A percentile compares a stretch with the other conserved stretches of the same genome.
These are phyloP conservation scores for Aspergillus sp. DNA, from an alignment of 2,329 filamentous ascomycete species.

Conservation along the genomic window DNA sequence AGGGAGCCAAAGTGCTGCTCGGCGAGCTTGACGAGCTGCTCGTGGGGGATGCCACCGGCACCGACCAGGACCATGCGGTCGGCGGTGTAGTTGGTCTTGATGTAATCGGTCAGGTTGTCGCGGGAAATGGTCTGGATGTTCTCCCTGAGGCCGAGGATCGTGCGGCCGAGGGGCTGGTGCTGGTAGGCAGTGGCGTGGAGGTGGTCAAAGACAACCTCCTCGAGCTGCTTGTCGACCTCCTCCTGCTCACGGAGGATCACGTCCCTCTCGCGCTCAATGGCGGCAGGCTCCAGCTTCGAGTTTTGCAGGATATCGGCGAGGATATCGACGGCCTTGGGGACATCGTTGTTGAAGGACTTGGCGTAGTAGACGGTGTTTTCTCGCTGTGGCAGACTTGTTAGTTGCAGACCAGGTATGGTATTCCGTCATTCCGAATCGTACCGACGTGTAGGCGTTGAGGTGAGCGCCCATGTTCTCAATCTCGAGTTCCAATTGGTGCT, in stretches of 20 bases:
- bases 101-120: slow-evolving; percentile 90
- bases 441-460: slow-evolving; percentile 98
- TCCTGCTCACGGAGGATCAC: slow-evolving; percentile 98
- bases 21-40: slow-evolving; percentile 91
- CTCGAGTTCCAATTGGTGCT: slow-evolving; percentile 97
- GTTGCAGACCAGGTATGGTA: slow-evolving; percentile 16
- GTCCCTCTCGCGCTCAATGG: slow-evolving; percentile 96
- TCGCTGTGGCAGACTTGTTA: slow-evolving; percentile 63
- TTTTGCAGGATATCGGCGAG: slow-evolving; percentile 99
- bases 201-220: slow-evolving; percentile 99
- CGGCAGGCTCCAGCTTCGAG: slow-evolving; percentile 91
- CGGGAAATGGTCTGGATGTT: slow-evolving; percentile 97
- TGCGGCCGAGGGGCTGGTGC: slow-evolving; percentile 92
- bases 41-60: slow-evolving; percentile 90
- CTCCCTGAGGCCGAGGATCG: slow-evolving; percentile 95
- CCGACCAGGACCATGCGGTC: slow-evolving; percentile 99
- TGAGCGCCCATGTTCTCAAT: slow-evolving; percentile 99
- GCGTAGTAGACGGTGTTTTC: slow-evolving; percentile 99
- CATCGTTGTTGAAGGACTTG: slow-evolving; percentile 97
- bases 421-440: slow-evolving; percentile 56
- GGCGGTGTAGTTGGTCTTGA: slow-evolving; percentile 99
- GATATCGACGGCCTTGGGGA: slow-evolving; percentile 95
- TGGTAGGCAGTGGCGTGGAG: slow-evolving; percentile 98
- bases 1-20: slow-evolving; percentile 92
- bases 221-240: slow-evolving; percentile 99